Evolutionary conservation across 2,329 filamentous ascomycete genomes (phyloP).

Genomic region (Diaporthe eres): DNA sequence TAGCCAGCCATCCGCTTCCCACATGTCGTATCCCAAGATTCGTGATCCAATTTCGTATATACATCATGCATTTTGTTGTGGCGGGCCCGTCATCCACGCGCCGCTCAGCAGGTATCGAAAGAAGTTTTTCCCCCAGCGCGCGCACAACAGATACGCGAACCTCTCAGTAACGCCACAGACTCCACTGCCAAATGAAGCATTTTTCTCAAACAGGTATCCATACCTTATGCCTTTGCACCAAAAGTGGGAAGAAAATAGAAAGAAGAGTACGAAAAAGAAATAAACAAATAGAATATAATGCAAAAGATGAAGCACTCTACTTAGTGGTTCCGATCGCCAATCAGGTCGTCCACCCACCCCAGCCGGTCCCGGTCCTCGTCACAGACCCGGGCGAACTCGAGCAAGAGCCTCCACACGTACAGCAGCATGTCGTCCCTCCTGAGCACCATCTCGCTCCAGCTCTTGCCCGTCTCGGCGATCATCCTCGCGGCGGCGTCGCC

Average conservation of each 20-base stretch:
- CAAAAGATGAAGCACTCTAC: not conserved
- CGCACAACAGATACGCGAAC: not conserved
- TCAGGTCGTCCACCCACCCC: slow-evolving; percentile 61
- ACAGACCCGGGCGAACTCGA: slow-evolving; percentile 69
- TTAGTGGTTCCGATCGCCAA: slow-evolving; percentile 5
- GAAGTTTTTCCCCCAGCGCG: not conserved
- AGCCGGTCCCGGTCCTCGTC: slow-evolving; percentile 60
- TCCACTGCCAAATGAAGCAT: slow-evolving; percentile 25
- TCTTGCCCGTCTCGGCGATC: slow-evolving; percentile 71
- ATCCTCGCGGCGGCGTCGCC: slow-evolving; percentile 69
- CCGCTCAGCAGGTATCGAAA: slow-evolving; percentile 10
- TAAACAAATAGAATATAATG: not conserved
- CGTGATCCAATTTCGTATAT: slow-evolving; percentile 32
- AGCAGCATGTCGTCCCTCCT: slow-evolving; percentile 76
- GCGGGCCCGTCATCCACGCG: not conserved
- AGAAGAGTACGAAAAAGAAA: not conserved
- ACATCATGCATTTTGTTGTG: slow-evolving; percentile 31
- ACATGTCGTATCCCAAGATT: slow-evolving; percentile 20
- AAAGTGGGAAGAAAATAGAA: not conserved
- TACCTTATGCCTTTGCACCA: slow-evolving; percentile 18
- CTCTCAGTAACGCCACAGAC: slow-evolving; percentile 18
- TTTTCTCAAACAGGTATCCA: slow-evolving; percentile 2
- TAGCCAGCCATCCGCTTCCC: too few relatives aligned
- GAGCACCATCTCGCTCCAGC: slow-evolving; percentile 74
- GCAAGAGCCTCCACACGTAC: slow-evolving; percentile 73